These are phyloP conservation scores for Calonectria hongkongensis DNA, from an alignment of 2,329 filamentous ascomycete genomes.

Conservation along the genomic window DNA sequence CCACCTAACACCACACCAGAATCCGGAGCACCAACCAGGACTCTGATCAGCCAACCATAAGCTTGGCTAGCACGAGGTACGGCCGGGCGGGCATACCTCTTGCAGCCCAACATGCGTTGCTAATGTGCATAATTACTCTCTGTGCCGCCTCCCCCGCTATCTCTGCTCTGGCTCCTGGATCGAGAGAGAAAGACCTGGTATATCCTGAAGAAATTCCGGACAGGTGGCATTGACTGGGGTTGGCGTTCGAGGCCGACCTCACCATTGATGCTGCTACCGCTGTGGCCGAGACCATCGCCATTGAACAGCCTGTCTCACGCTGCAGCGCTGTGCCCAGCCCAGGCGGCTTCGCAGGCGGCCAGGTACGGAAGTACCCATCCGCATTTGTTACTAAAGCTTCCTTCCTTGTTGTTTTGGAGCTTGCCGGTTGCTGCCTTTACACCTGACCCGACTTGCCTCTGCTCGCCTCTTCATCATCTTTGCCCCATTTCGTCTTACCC, in stretches of 20 bases:
- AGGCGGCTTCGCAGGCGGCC: slow-evolving; percentile 33
- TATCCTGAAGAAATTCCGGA: slow-evolving; percentile 17
- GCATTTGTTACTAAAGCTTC: slow-evolving; percentile 38
- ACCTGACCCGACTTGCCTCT: slow-evolving; percentile 34
- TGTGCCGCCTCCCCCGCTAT: slow-evolving; percentile 35
- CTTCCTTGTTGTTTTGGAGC: slow-evolving; percentile 42
- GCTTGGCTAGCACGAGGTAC: slow-evolving; percentile 41
- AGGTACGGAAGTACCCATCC: slow-evolving; percentile 36
- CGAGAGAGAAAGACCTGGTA: slow-evolving; percentile 25
- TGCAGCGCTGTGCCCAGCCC: slow-evolving; percentile 24
- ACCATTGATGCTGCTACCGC: neutral
- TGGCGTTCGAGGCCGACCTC: neutral
- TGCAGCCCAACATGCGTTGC: slow-evolving; percentile 51
- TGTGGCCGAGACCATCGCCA: slow-evolving; percentile 13
- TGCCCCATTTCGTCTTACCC: slow-evolving; percentile 35
- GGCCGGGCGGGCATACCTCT: slow-evolving; percentile 44
- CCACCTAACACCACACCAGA: slow-evolving; percentile 35
- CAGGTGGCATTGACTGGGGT: neutral
- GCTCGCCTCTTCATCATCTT: slow-evolving; percentile 33
- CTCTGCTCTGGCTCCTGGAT: slow-evolving; percentile 7
- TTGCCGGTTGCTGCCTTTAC: slow-evolving; percentile 37
- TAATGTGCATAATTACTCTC: slow-evolving; percentile 45
- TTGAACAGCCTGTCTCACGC: slow-evolving; percentile 32
- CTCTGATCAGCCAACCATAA: slow-evolving; percentile 41
- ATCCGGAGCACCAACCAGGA: slow-evolving; percentile 42